Percentiles rank a stretch among this genome's conserved stretches.
Evolutionary conservation across 441 rosid species (phyloP).

Genomic region (Raphanus hybrid): DNA sequence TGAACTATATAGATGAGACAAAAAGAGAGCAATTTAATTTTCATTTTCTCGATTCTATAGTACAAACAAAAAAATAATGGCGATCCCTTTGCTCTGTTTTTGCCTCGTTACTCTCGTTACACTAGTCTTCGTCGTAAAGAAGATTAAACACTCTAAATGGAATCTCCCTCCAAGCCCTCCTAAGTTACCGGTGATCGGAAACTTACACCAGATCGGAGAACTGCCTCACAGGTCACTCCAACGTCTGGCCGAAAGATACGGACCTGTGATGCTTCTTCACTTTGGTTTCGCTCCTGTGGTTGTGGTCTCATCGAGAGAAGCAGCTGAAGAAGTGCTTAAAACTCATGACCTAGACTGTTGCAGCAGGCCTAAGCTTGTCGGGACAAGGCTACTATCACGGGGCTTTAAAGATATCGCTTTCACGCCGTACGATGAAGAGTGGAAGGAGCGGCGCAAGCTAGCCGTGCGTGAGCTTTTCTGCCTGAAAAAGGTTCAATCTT

Average conservation of each 20-base stretch:
- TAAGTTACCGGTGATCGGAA: not conserved
- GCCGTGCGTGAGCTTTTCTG: constrained; percentile 28
- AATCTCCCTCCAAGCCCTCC: constrained; percentile 14
- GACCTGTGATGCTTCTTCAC: constrained; percentile 41
- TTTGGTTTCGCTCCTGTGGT: constrained; percentile 34
- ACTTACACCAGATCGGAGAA: constrained; percentile 6
- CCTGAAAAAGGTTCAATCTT: constrained; percentile 34
- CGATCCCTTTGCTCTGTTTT: not conserved
- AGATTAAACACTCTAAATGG: constrained; percentile 2
- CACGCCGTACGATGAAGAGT: constrained; percentile 42
- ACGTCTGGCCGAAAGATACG: constrained; percentile 21
- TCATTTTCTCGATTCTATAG: not conserved
- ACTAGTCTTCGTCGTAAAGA: not conserved
- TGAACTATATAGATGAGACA: not conserved
- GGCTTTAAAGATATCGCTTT: constrained; percentile 46
- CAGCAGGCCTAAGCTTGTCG: constrained; percentile 39
- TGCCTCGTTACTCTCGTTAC: not conserved
- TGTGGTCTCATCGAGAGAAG: constrained; percentile 33
- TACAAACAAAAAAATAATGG: not conserved
- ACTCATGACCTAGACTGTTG: constrained; percentile 41
- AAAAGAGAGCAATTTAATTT: not conserved
- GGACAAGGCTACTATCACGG: constrained; percentile 35
- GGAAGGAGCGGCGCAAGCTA: constrained; percentile 39
- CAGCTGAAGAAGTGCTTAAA: constrained; percentile 39
- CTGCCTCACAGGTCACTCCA: constrained; percentile 38